Evolutionary conservation across 106 monocot species (phyloP).

Genomic region (Dendrobium chrysotoxum): DNA sequence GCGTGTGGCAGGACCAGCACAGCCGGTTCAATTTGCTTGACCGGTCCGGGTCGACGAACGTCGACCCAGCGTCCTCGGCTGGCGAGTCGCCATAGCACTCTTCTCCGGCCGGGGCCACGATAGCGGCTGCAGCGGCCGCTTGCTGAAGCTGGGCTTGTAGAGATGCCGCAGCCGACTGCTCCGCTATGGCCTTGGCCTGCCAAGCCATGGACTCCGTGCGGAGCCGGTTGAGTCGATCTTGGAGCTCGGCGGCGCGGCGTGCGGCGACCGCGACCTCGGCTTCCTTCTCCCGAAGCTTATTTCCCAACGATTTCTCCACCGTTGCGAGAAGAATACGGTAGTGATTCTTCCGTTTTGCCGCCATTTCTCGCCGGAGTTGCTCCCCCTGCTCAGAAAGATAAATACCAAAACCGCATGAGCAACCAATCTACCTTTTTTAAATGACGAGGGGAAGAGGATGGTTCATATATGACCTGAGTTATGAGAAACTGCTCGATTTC

Average conservation of each 20-base stretch:
- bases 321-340: conserved; percentile 34
- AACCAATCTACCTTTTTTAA: neutral
- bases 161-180: conserved; percentile 47
- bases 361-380: conserved; percentile 55
- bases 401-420: neutral
- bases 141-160: conserved; percentile 73
- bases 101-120: conserved; percentile 1
- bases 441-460: too few relatives aligned
- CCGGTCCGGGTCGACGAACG: conserved; percentile 55
- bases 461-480: conserved; percentile 22
- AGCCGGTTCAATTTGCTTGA: neutral
- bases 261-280: conserved; percentile 43
- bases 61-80: conserved; percentile 67
- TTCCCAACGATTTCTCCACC: conserved; percentile 15
- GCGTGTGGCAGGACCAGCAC: conserved; percentile 36
- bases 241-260: conserved; percentile 55
- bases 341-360: conserved; percentile 36
- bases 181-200: conserved; percentile 73
- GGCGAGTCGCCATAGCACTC: conserved; percentile 13
- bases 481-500: conserved; percentile 45
- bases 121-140: conserved; percentile 22
- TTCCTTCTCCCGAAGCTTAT: conserved; percentile 60
- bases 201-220: conserved; percentile 55
- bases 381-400: conserved; percentile 37
- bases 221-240: conserved; percentile 45